Evolutionary conservation across 2,329 filamentous ascomycete species (phyloP), one percentile per base, ranked within the genome.

Genomic region (Zasmidium citrigriseum): DNA sequence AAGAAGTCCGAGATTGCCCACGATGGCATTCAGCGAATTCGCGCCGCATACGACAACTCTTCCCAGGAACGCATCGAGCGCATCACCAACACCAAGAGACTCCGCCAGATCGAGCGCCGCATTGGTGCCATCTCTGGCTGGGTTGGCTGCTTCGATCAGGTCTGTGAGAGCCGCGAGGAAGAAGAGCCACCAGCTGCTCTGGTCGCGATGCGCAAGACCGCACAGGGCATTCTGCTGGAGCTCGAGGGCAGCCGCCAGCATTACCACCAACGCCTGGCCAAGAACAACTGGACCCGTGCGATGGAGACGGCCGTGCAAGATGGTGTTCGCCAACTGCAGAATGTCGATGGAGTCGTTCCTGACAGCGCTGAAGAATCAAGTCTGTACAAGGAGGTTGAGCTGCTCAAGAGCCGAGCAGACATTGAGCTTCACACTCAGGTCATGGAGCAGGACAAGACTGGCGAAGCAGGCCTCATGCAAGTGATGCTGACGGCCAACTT

Each of bases 181-280:
- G 88, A 89, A 59, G 83, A 87, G 14, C 77, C 82, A 0, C 86
- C 92, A 1, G 77, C 83, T 27, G 90, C 86, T 64, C 77, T 96
- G 46, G 75, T 82, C 2, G 84, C 89, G 0, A 90, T 98, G 78
- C 87, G 92, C 57, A 96, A 93, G 75, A 93, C 91, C 1, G 93
- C 93, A 0, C 86, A 91, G 57, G 95, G 93, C 1, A 93, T 98
- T 45, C 82, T 96, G 24, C 81, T 91, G 5, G 96, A 99, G 75
- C 79, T 99, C 47, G 93, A 98, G 74, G 86, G 88, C 67, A 97
- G 92, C 74, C 83, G 93, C 61, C 90, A 96, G 64, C 93, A 97
- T 73, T 89, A 93, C 63, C 91, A 96, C 70, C 90, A 96, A 70
- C 88, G 87, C 67, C 75, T 98, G 52, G 83, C 89, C 47, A 91